Evolutionary conservation across 345 rosid genomes (phyloP), one percentile per base, ranked within the genome.

Genomic region (Psidium guajava): DNA sequence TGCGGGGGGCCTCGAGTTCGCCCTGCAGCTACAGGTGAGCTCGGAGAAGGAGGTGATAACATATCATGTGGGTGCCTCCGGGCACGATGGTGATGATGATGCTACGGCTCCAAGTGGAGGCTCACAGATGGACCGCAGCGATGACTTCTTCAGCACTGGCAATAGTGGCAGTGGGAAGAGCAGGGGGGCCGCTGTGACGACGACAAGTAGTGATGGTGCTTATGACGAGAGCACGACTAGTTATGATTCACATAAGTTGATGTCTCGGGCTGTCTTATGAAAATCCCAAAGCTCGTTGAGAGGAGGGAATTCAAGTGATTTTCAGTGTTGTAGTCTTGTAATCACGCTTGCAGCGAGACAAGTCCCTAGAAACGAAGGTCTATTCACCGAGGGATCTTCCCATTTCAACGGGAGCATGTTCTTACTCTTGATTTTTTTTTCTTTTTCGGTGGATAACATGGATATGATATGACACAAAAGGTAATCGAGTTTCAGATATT

Each of bases 1-100:
- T 42, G 90, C 87, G 81, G 64, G 91, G 86, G 81, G 75, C 4
- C 89, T 90, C 27, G 89, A 87, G 84, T 90, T 90, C 16, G 91
- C 90, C 2, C 86, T 89, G 85, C 91, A 91, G 84, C 84, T 88
- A 40, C 89, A 86, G 52, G 82, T 83, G 52, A 75, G 75, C 6
- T 83, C 81, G 8, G 87, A 58, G 28, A 82, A 58, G 83, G 82
- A n/a, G 32, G 36, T n/a, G 69, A 80, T 32, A 27, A 50, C 52
- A 50, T 24, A 32, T 42, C 24, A 54, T 6, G 56, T 6, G 24
- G 56, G 56, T 20, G 56, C 7, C 54, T 69, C 44, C 12, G 0
- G 32, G 42, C 47, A 4, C 2, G 47, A 54, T 11, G 2, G 25
- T 15, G 6, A 27, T 16, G 8, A 32, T 6, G 44, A 73, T 5